phyloP scores from a whole-genome alignment of 2,329 filamentous ascomycete genomes.

The Elsinoe fawcettii region DNA sequence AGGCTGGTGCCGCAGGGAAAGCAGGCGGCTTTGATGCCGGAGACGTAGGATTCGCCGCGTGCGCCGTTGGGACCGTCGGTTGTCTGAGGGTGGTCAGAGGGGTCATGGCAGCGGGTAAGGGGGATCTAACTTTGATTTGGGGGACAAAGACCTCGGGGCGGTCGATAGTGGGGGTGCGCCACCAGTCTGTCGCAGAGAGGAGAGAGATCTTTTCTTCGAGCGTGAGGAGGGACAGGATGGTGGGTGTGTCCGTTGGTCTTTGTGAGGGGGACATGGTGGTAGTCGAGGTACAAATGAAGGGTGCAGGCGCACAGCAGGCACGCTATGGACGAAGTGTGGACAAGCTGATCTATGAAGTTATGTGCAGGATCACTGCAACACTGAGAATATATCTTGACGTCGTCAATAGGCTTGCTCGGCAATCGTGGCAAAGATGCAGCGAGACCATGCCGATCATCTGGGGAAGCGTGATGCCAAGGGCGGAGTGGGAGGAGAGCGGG shows the following conservation, averaged over 20 bases:
- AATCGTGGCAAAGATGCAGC: slow-evolving; percentile 15
- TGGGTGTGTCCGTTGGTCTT: slow-evolving; percentile 22
- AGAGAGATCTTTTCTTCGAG: slow-evolving; percentile 27
- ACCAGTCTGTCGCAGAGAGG: slow-evolving; percentile 48
- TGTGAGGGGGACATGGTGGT: neutral
- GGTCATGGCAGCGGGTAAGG: too few relatives aligned
- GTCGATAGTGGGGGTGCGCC: slow-evolving; percentile 58
- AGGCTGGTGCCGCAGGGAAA: slow-evolving; percentile 74
- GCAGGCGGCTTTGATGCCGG: slow-evolving; percentile 57
- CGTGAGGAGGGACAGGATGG: slow-evolving; percentile 26
- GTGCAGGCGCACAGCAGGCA: too few relatives aligned
- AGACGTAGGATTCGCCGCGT: slow-evolving; percentile 61
- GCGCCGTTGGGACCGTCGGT: slow-evolving; percentile 63
- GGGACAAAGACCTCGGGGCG: slow-evolving; percentile 43
- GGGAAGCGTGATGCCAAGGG: neutral
- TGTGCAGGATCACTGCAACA: neutral
- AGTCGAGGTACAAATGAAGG: too few relatives aligned
- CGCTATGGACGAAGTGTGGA: too few relatives aligned
- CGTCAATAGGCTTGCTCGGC: neutral
- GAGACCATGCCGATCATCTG: neutral
- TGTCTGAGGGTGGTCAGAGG: neutral
- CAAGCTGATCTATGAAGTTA: too few relatives aligned
- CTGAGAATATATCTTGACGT: too few relatives aligned
- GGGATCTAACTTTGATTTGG: neutral
- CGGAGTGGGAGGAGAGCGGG: neutral